A percentile compares a stretch with the other conserved stretches of the same genome.
These are phyloP conservation scores for Rhamnella rubrinervis DNA, from an alignment of 331 rosid species.

Conservation along the genomic window DNA sequence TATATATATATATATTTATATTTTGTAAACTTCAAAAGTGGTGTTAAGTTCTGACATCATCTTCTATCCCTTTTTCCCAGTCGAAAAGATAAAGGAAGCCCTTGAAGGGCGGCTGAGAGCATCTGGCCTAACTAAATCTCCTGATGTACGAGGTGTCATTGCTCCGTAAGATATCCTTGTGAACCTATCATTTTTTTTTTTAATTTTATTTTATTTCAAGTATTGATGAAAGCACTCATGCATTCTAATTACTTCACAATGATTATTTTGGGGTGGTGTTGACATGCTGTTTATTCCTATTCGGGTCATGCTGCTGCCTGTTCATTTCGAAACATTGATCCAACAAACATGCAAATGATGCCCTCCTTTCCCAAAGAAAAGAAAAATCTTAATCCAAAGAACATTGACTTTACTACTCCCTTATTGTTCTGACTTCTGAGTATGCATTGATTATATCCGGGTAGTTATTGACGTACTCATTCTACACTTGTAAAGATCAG, in stretches of 20 bases:
- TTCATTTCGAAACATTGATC: constrained; percentile 94
- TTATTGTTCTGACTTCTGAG: too few relatives aligned
- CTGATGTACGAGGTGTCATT: constrained; percentile 83
- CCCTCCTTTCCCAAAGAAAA: neutral
- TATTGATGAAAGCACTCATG: neutral
- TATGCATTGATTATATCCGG: neutral
- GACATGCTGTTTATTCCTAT: constrained; percentile 97
- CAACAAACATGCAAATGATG: constrained; percentile 65
- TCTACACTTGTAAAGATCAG: too few relatives aligned
- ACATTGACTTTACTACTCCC: neutral
- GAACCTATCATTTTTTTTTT: neutral
- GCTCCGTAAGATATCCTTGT: constrained; percentile 75
- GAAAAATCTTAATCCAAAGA: neutral
- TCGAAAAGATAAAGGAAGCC: constrained; percentile 58
- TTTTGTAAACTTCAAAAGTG: neutral
- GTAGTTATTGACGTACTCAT: neutral
- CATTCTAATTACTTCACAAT: neutral
- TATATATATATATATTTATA: too few relatives aligned
- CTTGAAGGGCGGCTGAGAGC: constrained; percentile 78
- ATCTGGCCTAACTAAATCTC: constrained; percentile 58
- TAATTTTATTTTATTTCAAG: neutral
- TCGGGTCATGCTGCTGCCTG: constrained; percentile 98
- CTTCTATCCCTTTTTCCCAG: constrained; percentile 28
- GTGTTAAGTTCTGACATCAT: neutral
- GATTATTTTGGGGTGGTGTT: constrained; percentile 6